Evolutionary conservation across 495 filamentous ascomycete species (phyloP), one percentile per base, ranked within the genome.

Genomic region (Terfezia boudieri): DNA sequence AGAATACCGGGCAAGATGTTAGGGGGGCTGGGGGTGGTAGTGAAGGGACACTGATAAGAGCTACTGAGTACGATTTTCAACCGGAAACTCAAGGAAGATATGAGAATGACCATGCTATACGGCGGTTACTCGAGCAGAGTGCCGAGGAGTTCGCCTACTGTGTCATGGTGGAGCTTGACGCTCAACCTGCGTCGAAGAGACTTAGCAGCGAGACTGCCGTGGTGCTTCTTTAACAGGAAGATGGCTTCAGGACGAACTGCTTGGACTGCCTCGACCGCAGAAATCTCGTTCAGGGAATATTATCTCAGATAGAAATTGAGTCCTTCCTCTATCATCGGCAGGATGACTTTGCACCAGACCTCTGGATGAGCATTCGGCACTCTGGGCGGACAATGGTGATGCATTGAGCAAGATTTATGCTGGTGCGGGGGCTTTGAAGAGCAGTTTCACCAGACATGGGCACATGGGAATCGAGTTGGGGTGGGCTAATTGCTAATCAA

Each of bases 301-400:
- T 98, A 60, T 92, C 85, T 50, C 80, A 81, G 56, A 85, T 95
- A 84, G 85, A 85, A 9, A 70, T 95, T 4, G 86, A 93, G 60
- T 66, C 75, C 0, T 94, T 93, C 57, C 67, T 94, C 2, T 62
- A 69, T 8, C 83, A 88, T 53, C 75, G 81, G 59, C 74, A 73
- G 8, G 75, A 83, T 60, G 68, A 59, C 53, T 75, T 84, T 2
- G 72, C 71, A 36, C 73, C 81, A 1, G 90, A 96, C 62, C 82
- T 96, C 60, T 89, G 87, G 78, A 78, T 84, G 66, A 73, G 37
- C 90, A 98, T 68, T 86, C 85, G 35, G 86, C 75, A 55, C 71
- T 98, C 2, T 98, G 90, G 90, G 90, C 90, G n/a, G 90, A 98
- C 66, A 95, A 95, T 70, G 90, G 90, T 35, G 90, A 98, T 71